Percentiles rank a stretch among this genome's conserved stretches.
These are phyloP conservation scores for Chlamydomonas reinhardtii DNA, from an alignment of 163 green algal species.

Conservation along the genomic window DNA sequence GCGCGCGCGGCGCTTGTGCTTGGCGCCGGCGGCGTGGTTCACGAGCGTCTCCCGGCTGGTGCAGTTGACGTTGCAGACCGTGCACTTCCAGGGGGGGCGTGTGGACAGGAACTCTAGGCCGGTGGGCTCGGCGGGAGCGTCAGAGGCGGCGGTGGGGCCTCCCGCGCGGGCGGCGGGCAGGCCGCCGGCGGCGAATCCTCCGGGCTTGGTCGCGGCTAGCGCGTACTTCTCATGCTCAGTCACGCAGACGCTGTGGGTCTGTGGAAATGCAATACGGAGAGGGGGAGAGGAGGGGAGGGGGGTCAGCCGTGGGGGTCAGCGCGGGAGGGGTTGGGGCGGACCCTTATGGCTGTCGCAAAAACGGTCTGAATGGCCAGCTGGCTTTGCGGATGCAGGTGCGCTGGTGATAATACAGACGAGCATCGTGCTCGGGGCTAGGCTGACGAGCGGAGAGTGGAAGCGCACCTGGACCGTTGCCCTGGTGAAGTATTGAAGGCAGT, in stretches of 20 bases:
- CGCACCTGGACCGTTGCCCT: conserved; percentile 22
- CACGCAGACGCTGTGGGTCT: conserved; percentile 90
- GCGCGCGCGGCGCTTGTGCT: conserved; percentile 78
- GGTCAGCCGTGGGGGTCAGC: background rate
- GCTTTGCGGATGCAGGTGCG: no score
- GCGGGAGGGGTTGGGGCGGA: no score
- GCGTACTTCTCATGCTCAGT: conserved; percentile 97
- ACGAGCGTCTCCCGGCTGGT: conserved; percentile 91
- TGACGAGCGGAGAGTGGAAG: background rate
- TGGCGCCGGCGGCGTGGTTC: conserved; percentile 86
- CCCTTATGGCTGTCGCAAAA: no score
- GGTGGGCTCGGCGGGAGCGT: conserved; percentile 43
- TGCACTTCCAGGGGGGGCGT: conserved; percentile 88
- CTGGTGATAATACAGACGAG: no score
- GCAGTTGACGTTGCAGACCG: conserved; percentile 92
- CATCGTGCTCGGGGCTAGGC: no score
- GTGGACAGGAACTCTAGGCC: conserved; percentile 81
- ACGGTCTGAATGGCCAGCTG: no score
- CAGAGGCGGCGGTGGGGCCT: conserved; percentile 1
- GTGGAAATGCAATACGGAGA: background rate
- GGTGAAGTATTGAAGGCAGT: conserved; percentile 87
- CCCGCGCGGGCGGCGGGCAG: conserved; percentile 29
- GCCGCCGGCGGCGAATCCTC: conserved; percentile 83
- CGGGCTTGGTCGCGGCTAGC: conserved; percentile 90
- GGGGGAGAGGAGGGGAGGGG: background rate